phyloP scores from a whole-genome alignment of 176 grass and related monocot genomes.

The Oryza rufipogon region DNA sequence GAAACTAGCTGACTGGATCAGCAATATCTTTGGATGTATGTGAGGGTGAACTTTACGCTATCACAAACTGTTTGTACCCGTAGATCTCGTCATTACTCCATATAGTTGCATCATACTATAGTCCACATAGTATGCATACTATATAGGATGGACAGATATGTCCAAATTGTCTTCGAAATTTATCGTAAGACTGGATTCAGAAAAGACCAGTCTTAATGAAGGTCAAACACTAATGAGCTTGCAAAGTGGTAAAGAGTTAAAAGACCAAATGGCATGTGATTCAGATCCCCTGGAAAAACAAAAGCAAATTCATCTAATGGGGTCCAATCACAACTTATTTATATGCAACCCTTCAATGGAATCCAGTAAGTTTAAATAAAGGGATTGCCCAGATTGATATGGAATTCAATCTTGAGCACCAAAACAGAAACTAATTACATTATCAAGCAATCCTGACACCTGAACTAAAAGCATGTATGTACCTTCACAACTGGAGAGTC shows the following conservation, averaged over 20 bases:
- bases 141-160: neutral
- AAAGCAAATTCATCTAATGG: neutral
- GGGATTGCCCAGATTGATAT: neutral
- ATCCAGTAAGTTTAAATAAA: neutral
- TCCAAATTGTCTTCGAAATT: neutral
- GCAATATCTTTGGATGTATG: neutral
- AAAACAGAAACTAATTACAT: conserved; percentile 22
- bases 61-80: neutral
- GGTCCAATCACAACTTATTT: conserved; percentile 13
- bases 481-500: conserved; percentile 95
- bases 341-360: neutral
- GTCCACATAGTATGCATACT: neutral
- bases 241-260: conserved; percentile 13
- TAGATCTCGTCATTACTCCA: neutral
- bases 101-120: conserved; percentile 2
- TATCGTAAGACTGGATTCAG: neutral
- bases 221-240: neutral
- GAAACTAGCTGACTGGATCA: neutral
- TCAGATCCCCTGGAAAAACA: conserved; percentile 28
- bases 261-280: neutral
- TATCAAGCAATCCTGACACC: conserved; percentile 1
- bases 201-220: neutral
- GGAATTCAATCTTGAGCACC: neutral
- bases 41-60: neutral
- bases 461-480: conserved; percentile 23